Percentiles rank a stretch among this genome's conserved stretches.
These are phyloP conservation scores for Circinella minor DNA, from an alignment of 371 early-diverging fungal genomes.

Conservation along the genomic window DNA sequence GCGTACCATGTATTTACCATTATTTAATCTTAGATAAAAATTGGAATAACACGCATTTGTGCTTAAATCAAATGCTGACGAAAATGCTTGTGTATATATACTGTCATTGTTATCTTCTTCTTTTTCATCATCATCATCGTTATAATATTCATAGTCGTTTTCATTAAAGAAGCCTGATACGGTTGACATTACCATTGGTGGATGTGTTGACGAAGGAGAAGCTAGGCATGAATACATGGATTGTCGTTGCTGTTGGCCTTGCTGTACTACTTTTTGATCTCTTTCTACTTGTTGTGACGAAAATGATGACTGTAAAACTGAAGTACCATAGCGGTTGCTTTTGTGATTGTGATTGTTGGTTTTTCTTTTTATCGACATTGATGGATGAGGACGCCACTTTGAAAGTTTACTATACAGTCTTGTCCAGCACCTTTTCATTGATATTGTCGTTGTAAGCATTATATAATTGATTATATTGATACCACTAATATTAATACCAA, in stretches of 20 bases:
- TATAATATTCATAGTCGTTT: background rate
- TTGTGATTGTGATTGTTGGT: background rate
- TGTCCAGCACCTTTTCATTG: background rate
- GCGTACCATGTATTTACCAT: constrained; percentile 36
- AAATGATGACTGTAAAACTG: no score
- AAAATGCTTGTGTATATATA: background rate
- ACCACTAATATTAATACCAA: background rate
- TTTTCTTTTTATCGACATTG: background rate
- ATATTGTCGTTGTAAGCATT: background rate
- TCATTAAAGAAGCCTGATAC: constrained; percentile 2
- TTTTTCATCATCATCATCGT: background rate
- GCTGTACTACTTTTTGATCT: no score
- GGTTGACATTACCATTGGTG: constrained; percentile 3
- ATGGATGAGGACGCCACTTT: background rate
- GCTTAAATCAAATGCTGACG: constrained; percentile 4
- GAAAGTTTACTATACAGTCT: background rate
- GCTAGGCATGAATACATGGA: background rate
- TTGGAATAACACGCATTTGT: constrained; percentile 26
- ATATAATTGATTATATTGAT: background rate
- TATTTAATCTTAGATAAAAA: constrained; percentile 35
- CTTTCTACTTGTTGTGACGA: no score
- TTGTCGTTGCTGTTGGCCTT: background rate
- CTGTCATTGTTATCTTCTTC: background rate
- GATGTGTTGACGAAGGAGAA: background rate
- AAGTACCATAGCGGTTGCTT: no score